Evolutionary conservation across 441 rosid species (phyloP).

Genomic region (Populus trichocarpa): DNA sequence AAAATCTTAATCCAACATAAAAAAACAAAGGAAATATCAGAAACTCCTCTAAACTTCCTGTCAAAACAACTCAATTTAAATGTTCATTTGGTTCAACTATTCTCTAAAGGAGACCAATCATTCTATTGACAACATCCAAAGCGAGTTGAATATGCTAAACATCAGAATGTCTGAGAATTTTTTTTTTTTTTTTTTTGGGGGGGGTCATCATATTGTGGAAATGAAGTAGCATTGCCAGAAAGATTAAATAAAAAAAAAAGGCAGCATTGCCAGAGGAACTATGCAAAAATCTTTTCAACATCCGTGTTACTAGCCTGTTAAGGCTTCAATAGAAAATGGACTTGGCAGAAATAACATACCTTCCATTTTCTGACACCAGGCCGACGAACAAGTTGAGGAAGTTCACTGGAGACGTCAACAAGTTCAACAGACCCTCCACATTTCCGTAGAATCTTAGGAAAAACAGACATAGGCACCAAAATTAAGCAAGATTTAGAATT

Average conservation of each 20-base stretch:
- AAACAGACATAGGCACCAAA: conserved; percentile 6
- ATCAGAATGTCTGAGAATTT: not conserved
- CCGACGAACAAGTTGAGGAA: conserved; percentile 79
- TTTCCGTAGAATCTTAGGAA: conserved; percentile 64
- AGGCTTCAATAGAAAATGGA: not conserved
- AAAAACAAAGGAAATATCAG: too few relatives aligned
- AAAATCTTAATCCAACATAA: not conserved
- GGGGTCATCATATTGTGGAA: not conserved
- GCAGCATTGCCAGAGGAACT: not conserved
- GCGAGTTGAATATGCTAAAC: not conserved
- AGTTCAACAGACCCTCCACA: conserved; percentile 84
- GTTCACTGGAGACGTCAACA: conserved; percentile 69
- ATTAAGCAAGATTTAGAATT: not conserved
- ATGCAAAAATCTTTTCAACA: not conserved
- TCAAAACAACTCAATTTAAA: not conserved
- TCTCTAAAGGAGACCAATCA: not conserved
- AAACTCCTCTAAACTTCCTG: not conserved
- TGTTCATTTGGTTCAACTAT: not conserved
- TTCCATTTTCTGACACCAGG: conserved; percentile 92
- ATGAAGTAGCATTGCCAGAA: not conserved
- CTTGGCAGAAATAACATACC: conserved; percentile 41
- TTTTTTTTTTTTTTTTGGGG: too few relatives aligned
- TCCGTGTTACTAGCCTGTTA: not conserved
- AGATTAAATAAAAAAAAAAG: not conserved
- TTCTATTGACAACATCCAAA: not conserved